Evolutionary conservation across 169 alveolate species (phyloP).

Genomic region (Pseudocohnilembus persalinus): DNA sequence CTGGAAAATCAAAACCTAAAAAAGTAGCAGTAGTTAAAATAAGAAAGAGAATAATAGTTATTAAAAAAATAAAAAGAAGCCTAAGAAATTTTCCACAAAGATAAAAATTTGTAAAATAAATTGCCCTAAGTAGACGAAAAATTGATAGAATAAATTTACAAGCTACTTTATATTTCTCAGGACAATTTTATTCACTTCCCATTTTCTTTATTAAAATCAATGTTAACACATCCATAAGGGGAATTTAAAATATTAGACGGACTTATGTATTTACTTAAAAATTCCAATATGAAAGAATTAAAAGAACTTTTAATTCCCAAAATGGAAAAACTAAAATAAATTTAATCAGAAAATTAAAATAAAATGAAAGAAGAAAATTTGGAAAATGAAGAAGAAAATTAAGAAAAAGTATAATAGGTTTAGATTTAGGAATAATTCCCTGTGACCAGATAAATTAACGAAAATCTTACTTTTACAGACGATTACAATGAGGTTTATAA

Average conservation of each 20-base stretch:
- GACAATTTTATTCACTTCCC: constrained; percentile 8
- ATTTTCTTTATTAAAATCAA: not conserved
- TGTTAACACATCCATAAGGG: constrained; percentile 2
- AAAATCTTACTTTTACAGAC: not conserved
- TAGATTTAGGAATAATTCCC: no score
- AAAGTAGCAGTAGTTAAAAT: not conserved
- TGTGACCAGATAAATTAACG: no score
- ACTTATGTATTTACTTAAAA: constrained; percentile 13
- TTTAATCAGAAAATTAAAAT: no score
- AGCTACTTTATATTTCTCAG: constrained; percentile 1
- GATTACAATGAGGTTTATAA: not conserved
- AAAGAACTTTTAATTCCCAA: not conserved
- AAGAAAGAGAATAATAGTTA: not conserved
- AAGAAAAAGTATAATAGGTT: not conserved
- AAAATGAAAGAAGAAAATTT: no score
- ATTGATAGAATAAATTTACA: not conserved
- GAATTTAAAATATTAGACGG: constrained; percentile 9
- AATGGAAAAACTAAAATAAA: not conserved
- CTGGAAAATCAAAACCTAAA: not conserved
- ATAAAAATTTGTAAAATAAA: not conserved
- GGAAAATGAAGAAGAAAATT: not conserved
- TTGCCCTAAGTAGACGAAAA: constrained; percentile 3
- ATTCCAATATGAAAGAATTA: not conserved
- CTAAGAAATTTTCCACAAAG: not conserved
- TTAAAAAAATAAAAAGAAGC: not conserved